Conservation (phyloP, 257 asterid species). For the Solanum medicagineum region DNA sequence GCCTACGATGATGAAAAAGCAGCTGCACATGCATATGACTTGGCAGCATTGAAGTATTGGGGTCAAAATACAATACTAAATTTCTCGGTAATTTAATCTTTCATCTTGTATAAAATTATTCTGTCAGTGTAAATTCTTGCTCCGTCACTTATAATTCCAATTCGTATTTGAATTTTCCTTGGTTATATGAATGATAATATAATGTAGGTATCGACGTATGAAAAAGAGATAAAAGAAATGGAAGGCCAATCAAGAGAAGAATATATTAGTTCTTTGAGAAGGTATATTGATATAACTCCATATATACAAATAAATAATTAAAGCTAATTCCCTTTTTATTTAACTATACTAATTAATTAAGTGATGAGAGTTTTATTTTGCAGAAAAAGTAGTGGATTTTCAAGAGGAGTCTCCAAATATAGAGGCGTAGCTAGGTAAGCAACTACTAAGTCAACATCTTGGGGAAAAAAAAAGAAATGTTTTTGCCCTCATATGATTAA, state of each 20-base stretch:
- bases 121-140: not conserved
- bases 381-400: slow-evolving; percentile 75
- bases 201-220: slow-evolving; percentile 43
- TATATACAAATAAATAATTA: too few relatives aligned
- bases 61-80: slow-evolving; percentile 75
- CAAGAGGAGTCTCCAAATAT: slow-evolving; percentile 79
- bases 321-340: not conserved
- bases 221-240: slow-evolving; percentile 70
- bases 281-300: slow-evolving; percentile 18
- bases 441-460: not conserved
- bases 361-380: not conserved
- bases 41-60: slow-evolving; percentile 97
- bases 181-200: not conserved
- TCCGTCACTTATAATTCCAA: not conserved
- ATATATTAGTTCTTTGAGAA: slow-evolving; percentile 82
- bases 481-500: not conserved
- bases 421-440: slow-evolving; percentile 78
- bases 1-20: slow-evolving; percentile 88
- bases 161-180: not conserved
- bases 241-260: slow-evolving; percentile 78
- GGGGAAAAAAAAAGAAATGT: not conserved
- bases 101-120: not conserved
- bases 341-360: not conserved
- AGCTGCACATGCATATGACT: slow-evolving; percentile 97
- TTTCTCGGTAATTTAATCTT: slow-evolving; percentile 46